Percentiles rank a stretch among this genome's conserved stretches.
phyloP scores from a whole-genome alignment of 176 grass and related monocot genomes.

The Zoysia japonica region DNA sequence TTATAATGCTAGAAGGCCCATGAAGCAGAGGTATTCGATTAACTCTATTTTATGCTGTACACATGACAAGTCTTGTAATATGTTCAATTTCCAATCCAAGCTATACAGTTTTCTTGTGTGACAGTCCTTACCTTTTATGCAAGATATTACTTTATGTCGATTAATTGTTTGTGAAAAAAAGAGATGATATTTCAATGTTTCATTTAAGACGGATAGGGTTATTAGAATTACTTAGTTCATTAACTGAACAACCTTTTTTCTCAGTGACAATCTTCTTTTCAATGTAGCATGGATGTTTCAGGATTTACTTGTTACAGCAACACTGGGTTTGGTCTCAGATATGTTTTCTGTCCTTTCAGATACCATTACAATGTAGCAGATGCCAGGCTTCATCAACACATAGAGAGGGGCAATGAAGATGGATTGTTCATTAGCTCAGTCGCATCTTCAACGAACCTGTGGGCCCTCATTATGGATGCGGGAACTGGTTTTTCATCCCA shows the following conservation, averaged over 20 bases:
- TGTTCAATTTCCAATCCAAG: constrained; percentile 8
- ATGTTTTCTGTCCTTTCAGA: constrained; percentile 38
- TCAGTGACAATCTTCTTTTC: neutral
- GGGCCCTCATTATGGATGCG: constrained; percentile 98
- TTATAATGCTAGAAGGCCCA: constrained; percentile 90
- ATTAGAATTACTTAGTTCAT: neutral
- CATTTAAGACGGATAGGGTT: neutral
- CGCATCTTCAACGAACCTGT: constrained; percentile 86
- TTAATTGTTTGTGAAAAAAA: neutral
- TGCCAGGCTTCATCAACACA: constrained; percentile 91
- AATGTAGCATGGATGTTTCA: neutral
- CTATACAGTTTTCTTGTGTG: neutral
- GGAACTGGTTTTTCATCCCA: constrained; percentile 92
- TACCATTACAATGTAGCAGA: constrained; percentile 98
- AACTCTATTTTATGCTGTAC: constrained; percentile 21
- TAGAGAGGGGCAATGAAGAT: constrained; percentile 96
- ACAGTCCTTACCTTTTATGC: too few species aligned
- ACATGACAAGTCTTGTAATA: neutral
- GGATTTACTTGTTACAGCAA: neutral
- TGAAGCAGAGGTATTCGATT: constrained; percentile 91
- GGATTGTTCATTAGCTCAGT: constrained; percentile 94
- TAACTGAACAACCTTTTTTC: neutral
- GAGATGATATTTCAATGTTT: neutral
- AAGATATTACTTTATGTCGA: neutral
- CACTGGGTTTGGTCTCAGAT: neutral